Base-by-base conservation (phyloP, 345 rosid genomes). In the Ceriops tagal region DNA sequence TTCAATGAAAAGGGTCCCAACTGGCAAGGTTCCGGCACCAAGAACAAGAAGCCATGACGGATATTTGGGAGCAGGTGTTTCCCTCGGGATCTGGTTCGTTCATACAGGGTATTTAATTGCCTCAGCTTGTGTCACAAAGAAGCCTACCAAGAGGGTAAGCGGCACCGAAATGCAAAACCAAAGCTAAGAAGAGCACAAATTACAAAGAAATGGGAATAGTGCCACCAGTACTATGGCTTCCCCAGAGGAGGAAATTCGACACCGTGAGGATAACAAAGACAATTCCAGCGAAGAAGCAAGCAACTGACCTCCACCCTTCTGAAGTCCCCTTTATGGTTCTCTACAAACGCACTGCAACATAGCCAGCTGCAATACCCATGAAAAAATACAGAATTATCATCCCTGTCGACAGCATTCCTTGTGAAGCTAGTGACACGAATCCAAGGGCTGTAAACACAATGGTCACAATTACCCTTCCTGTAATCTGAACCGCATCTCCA, bases 101-200 rank as follows among this genome's bases (percentile, higher is more conserved):
- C 91, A 69, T 20, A 90, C 89, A 15, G 96, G 91, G 53, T 77
- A 88, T 26, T 77, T 75, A 67, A 88, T 90, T 46, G 80, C 83
- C 78, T 86, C 92, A 30, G 92, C 88, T 57, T 81, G 72, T 2
- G 91, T 86, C 59, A 87, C 96, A 35, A 90, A 64, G 76, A 80
- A 88, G 72, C 96, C 96, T 75, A 92, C 96, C 71, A 88, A 62
- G 22, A 90, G 83, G 27, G 96, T 88, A 57, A 90, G 96, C 0
- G 92, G 96, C 77, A 90, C 91, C 0, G 92, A 90, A 70, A 88
- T 82, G 82, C 92, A 90, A 83, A 90, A 86, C 96, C 96, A 90
- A 70, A 90, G 92, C 47, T n/a, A 88, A 61, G 59, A 90, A 62
- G 19, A 90, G 89, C 53, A 79, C 71, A 68, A 86, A 90, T 78